Evolutionary conservation across 805 yeast genomes (phyloP).

Genomic region (Zygosaccharomyces siamensis): DNA sequence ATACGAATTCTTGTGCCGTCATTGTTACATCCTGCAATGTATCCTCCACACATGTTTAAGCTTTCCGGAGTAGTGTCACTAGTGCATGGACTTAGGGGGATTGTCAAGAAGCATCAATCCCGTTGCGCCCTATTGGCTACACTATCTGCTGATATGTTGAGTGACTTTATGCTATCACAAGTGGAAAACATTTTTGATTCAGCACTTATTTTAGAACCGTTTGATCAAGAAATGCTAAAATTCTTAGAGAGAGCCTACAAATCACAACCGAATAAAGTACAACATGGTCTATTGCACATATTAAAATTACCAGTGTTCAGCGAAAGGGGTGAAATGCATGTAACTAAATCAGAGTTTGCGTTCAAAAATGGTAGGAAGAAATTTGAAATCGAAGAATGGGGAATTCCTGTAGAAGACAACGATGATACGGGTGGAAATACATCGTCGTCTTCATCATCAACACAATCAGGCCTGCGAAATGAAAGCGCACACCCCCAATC

Average conservation of each 20-base stretch:
- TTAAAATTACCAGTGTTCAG: slow-evolving; percentile 66
- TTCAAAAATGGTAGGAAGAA: slow-evolving; percentile 78
- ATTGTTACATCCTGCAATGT: slow-evolving; percentile 74
- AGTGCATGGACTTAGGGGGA: slow-evolving; percentile 50
- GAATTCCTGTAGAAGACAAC: slow-evolving; percentile 94
- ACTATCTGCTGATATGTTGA: slow-evolving; percentile 58
- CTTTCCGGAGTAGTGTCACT: slow-evolving; percentile 54
- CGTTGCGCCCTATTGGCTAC: slow-evolving; percentile 51
- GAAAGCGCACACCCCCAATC: not conserved
- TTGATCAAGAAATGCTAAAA: slow-evolving; percentile 65
- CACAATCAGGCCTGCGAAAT: not conserved
- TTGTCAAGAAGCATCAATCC: slow-evolving; percentile 44
- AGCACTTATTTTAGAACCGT: slow-evolving; percentile 72
- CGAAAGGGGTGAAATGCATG: slow-evolving; percentile 69
- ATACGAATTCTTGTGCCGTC: slow-evolving; percentile 70
- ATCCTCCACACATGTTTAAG: slow-evolving; percentile 46
- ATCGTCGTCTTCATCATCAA: not conserved
- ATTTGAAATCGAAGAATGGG: slow-evolving; percentile 90
- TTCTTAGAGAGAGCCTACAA: slow-evolving; percentile 65
- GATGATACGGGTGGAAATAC: slow-evolving; percentile 34
- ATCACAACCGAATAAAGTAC: slow-evolving; percentile 58
- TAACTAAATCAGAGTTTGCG: slow-evolving; percentile 70
- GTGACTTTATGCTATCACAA: slow-evolving; percentile 45
- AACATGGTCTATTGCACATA: slow-evolving; percentile 82
- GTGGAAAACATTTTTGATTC: slow-evolving; percentile 62